These are phyloP conservation scores for Trichoderma atroviride DNA, from an alignment of 2,329 filamentous ascomycete species.

Conservation along the genomic window DNA sequence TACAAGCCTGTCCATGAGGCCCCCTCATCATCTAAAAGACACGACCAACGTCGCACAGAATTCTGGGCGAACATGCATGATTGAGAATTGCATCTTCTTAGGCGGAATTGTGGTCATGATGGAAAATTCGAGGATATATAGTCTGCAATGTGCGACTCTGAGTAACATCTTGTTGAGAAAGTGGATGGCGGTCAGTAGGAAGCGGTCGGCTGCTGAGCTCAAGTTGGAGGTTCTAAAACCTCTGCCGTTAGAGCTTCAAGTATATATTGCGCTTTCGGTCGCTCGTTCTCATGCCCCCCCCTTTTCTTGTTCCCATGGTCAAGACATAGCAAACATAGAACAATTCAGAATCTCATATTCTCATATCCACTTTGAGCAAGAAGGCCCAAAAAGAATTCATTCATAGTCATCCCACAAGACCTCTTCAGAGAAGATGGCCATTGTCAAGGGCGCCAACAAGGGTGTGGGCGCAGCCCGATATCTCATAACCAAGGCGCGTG, in stretches of 20 bases:
- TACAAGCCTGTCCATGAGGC: not conserved
- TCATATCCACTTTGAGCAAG: not conserved
- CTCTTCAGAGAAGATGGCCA: not conserved
- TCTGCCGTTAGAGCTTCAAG: not conserved
- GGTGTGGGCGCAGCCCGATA: not conserved
- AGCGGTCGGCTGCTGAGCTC: not conserved
- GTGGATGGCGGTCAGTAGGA: not conserved
- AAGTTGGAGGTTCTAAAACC: not conserved
- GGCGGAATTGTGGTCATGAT: not conserved
- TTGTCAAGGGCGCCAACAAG: conserved; percentile 10
- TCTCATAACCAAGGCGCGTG: conserved; percentile 8
- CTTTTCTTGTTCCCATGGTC: not conserved
- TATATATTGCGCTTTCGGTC: not conserved
- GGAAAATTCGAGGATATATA: not conserved
- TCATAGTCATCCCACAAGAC: not conserved
- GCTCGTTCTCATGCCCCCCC: not conserved
- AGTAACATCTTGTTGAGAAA: not conserved
- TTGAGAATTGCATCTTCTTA: not conserved
- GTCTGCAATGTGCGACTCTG: not conserved
- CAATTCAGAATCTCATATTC: not conserved
- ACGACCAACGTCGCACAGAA: not conserved
- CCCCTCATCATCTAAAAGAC: not conserved
- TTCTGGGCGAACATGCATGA: not conserved
- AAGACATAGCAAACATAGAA: not conserved
- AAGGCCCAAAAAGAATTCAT: not conserved